Conservation (phyloP, 2,329 filamentous ascomycete species). For the Pleomassaria siparia region DNA sequence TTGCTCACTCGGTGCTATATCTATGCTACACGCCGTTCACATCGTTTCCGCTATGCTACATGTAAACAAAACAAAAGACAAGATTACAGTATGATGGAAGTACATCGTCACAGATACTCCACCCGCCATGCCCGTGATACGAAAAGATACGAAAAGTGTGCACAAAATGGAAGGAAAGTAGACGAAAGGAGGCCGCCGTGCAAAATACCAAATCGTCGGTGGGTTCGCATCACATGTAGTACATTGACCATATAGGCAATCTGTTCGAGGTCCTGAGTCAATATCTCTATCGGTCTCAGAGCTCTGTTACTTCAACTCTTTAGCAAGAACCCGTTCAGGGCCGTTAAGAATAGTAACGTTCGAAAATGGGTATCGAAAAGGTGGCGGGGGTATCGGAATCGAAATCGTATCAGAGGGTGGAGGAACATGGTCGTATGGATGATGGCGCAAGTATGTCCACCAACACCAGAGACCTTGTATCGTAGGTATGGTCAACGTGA, state of each 20-base stretch:
- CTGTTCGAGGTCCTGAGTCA: too few species aligned
- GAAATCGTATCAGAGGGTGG: not conserved
- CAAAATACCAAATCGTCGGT: not conserved
- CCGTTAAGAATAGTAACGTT: not conserved
- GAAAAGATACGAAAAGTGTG: not conserved
- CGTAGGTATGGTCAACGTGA: not conserved
- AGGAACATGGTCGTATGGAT: not conserved
- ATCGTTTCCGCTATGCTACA: not conserved
- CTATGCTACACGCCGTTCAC: not conserved
- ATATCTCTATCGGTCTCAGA: too few species aligned
- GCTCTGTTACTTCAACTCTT: not conserved
- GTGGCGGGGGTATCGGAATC: not conserved
- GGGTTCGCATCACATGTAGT: not conserved
- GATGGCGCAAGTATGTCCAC: too few species aligned
- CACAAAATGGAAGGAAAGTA: too few species aligned
- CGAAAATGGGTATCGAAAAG: constrained; percentile 2
- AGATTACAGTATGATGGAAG: not conserved
- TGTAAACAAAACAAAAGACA: not conserved
- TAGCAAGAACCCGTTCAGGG: too few species aligned
- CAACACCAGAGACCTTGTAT: not conserved
- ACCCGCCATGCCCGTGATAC: not conserved
- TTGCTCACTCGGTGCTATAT: not conserved
- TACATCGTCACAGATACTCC: not conserved
- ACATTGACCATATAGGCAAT: not conserved
- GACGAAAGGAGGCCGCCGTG: too few species aligned